Conservation (phyloP, 2,329 filamentous ascomycete species). For the Ceratocystis alfenasii region DNA sequence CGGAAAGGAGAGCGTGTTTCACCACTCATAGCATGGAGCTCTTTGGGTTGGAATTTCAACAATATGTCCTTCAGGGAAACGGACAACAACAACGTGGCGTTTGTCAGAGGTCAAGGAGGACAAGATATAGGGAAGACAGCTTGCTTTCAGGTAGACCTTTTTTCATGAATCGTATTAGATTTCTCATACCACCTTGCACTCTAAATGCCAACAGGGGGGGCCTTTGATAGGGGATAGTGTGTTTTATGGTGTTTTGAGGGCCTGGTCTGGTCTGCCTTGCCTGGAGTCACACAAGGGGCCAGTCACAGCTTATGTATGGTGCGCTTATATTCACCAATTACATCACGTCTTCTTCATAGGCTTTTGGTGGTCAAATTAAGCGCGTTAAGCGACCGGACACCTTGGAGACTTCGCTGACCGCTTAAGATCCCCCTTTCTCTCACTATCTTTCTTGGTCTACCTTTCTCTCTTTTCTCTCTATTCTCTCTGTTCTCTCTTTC, state of each 20-base stretch:
- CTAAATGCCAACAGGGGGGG: too few species aligned
- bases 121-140: background rate
- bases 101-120: background rate
- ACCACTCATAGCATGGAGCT: background rate
- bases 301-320: background rate
- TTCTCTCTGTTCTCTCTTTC: conserved; percentile 7
- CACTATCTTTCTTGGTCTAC: too few species aligned
- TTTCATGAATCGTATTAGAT: background rate
- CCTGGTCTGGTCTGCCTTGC: background rate
- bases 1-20: background rate
- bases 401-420: background rate
- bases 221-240: background rate
- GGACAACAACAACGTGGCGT: conserved; percentile 1
- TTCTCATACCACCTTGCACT: background rate
- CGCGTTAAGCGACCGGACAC: background rate
- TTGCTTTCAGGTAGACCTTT: conserved; percentile 3
- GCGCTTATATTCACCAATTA: background rate
- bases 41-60: conserved; percentile 1
- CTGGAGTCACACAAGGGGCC: background rate
- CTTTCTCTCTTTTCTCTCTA: background rate
- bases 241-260: background rate
- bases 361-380: background rate
- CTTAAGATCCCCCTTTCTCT: background rate
- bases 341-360: background rate
- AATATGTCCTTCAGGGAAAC: background rate